These are phyloP conservation scores for Coemansia sp. DNA, from an alignment of 192 early-diverging fungal genomes.

Conservation along the genomic window DNA sequence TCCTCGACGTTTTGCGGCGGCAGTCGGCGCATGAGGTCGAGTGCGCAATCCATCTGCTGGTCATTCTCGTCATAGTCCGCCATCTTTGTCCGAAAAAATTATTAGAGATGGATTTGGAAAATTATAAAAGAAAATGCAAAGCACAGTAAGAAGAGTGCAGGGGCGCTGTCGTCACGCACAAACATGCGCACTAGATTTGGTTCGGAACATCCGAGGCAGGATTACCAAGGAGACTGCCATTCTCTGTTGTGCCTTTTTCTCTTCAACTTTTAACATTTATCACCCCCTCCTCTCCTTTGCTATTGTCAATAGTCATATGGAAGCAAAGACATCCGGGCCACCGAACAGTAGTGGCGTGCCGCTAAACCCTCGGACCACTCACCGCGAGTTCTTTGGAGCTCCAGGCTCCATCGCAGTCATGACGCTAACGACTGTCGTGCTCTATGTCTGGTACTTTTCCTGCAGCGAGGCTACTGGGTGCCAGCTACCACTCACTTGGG, in stretches of 20 bases:
- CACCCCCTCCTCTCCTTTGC: not conserved
- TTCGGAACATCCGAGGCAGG: no score
- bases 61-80: conserved; percentile 49
- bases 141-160: not conserved
- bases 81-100: conserved; percentile 12
- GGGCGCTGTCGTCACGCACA: not conserved
- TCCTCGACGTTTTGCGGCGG: conserved; percentile 88
- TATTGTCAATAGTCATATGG: not conserved
- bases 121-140: not conserved
- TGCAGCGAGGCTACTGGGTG: conserved; percentile 52
- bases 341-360: not conserved
- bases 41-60: conserved; percentile 80
- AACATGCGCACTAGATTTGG: not conserved
- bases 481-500: conserved; percentile 37
- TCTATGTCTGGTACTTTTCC: conserved; percentile 50
- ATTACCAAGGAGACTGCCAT: no score
- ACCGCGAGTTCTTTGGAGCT: conserved; percentile 80
- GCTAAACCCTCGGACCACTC: conserved; percentile 64
- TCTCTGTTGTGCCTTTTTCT: not conserved
- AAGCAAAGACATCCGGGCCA: not conserved
- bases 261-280: not conserved
- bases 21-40: conserved; percentile 97
- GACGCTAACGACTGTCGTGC: conserved; percentile 34
- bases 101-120: not conserved
- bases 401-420: conserved; percentile 61